Percentiles rank a stretch among this genome's conserved stretches.
Conservation (phyloP, 306 rosid species). For the Lathyrus tuberosus region DNA sequence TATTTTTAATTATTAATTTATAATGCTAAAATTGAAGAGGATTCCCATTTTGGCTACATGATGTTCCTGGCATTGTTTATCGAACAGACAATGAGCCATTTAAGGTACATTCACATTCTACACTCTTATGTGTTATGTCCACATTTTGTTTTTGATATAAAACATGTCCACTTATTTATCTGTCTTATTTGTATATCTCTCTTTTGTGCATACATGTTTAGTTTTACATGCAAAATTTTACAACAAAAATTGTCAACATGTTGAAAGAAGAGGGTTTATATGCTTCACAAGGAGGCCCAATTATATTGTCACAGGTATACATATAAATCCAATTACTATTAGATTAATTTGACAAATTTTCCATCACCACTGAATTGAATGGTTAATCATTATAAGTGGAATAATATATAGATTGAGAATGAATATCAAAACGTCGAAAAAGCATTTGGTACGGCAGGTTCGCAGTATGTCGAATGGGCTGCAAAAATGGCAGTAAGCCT, state of each 20-base stretch:
- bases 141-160: background rate
- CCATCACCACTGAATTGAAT: background rate
- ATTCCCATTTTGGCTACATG: slow-evolving; percentile 86
- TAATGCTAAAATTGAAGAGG: slow-evolving; percentile 55
- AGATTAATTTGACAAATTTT: background rate
- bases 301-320: slow-evolving; percentile 63
- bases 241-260: slow-evolving; percentile 67
- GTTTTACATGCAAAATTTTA: slow-evolving; percentile 80
- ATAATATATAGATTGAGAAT: slow-evolving; percentile 62
- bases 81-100: slow-evolving; percentile 78
- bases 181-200: background rate
- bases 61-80: slow-evolving; percentile 68
- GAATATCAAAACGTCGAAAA: slow-evolving; percentile 65
- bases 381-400: background rate
- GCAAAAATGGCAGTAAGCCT: slow-evolving; percentile 77
- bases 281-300: slow-evolving; percentile 88
- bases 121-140: background rate
- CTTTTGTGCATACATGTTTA: slow-evolving; percentile 27
- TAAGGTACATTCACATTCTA: slow-evolving; percentile 51
- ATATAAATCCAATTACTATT: background rate
- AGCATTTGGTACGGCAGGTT: slow-evolving; percentile 53
- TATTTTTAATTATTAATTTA: background rate
- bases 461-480: slow-evolving; percentile 61
- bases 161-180: background rate
- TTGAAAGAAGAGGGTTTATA: slow-evolving; percentile 68